Conservation (phyloP, 1,139 yeast genomes). For the Pichia sp. region DNA sequence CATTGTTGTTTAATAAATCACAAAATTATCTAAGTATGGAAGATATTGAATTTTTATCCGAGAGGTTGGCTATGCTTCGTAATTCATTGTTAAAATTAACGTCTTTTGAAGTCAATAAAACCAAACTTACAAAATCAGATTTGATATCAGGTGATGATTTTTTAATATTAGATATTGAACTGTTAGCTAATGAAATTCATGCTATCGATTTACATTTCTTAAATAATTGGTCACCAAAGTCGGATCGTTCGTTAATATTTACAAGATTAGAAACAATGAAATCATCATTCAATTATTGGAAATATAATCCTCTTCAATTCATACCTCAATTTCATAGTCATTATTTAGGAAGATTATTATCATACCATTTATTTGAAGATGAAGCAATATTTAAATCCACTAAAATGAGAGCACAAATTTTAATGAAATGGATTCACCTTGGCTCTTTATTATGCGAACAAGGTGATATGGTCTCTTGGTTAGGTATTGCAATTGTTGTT, state of each 20-base stretch:
- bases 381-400: conserved; percentile 27
- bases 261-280: conserved; percentile 31
- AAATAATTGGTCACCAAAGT: conserved; percentile 67
- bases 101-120: conserved; percentile 12
- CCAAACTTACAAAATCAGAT: neutral
- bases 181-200: conserved; percentile 50
- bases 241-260: conserved; percentile 52
- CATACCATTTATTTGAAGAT: conserved; percentile 64
- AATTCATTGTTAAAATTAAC: conserved; percentile 29
- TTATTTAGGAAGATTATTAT: conserved; percentile 63
- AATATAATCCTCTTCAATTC: conserved; percentile 58
- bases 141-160: conserved; percentile 31
- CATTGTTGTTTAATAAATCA: conserved; percentile 30
- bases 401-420: conserved; percentile 54
- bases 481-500: conserved; percentile 78
- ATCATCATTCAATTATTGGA: conserved; percentile 32
- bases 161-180: conserved; percentile 42
- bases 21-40: neutral
- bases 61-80: conserved; percentile 22
- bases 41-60: neutral
- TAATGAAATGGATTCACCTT: conserved; percentile 80
- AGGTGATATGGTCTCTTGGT: conserved; percentile 95
- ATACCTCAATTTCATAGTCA: conserved; percentile 64
- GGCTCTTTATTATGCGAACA: conserved; percentile 71
- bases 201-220: conserved; percentile 52